Evolutionary conservation across 2,329 filamentous ascomycete genomes (phyloP).

Genomic region (Cyanodermella asteris): DNA sequence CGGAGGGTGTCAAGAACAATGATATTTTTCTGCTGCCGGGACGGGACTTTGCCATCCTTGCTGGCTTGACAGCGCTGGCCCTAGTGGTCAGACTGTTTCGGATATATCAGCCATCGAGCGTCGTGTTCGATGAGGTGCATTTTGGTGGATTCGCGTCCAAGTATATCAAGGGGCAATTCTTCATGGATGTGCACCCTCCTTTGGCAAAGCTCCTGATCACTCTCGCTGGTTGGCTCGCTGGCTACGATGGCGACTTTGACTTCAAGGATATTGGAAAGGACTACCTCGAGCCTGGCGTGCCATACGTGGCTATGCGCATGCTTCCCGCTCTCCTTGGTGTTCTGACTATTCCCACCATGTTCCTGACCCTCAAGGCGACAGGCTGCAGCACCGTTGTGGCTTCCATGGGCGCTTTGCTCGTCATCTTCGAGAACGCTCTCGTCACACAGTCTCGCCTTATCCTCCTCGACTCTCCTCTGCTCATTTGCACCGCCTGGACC

Average conservation of each 20-base stretch:
- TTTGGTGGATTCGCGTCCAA: conserved; percentile 97
- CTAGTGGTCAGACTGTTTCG: conserved; percentile 71
- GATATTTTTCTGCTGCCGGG: conserved; percentile 73
- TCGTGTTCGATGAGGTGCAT: conserved; percentile 99
- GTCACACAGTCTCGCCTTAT: conserved; percentile 90
- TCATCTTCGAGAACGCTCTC: conserved; percentile 93
- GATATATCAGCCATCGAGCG: conserved; percentile 87
- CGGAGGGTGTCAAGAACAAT: conserved; percentile 49
- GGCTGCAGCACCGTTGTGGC: conserved; percentile 78
- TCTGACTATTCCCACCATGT: conserved; percentile 74
- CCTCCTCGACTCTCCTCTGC: conserved; percentile 81
- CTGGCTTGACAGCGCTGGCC: conserved; percentile 51
- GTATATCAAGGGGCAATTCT: conserved; percentile 98
- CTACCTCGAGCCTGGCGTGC: conserved; percentile 81
- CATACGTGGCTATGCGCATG: conserved; percentile 93
- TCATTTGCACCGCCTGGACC: conserved; percentile 83
- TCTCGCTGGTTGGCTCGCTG: conserved; percentile 79
- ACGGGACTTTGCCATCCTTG: conserved; percentile 62
- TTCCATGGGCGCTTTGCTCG: conserved; percentile 57
- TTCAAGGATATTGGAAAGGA: conserved; percentile 99
- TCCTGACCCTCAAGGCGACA: conserved; percentile 74
- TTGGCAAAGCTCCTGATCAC: conserved; percentile 93
- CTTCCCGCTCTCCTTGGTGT: conserved; percentile 80
- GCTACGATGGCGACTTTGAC: conserved; percentile 88
- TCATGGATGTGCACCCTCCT: conserved; percentile 99